Conservation (phyloP, 768 basidiomycete genomes). For the Dentipellis fragilis region DNA sequence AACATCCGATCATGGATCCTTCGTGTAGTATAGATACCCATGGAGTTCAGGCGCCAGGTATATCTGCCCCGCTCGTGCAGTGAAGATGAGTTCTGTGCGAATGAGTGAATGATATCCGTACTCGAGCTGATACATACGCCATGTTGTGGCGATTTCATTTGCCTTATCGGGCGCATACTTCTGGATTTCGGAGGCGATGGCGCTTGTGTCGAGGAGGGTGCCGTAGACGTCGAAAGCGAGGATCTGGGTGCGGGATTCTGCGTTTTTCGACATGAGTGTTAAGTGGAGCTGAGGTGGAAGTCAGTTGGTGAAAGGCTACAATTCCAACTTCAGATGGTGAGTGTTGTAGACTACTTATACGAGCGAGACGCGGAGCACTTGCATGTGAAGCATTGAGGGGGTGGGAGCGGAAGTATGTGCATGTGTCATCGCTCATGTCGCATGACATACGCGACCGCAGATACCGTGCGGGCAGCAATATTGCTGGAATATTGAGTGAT, state of each 20-base stretch:
- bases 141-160: slow-evolving; percentile 6
- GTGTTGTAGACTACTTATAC: too few relatives aligned
- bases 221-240: slow-evolving; percentile 25
- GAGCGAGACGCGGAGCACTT: too few relatives aligned
- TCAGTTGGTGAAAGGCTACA: too few relatives aligned
- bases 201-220: slow-evolving; percentile 19
- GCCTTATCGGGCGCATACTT: slow-evolving; percentile 8
- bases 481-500: too few relatives aligned
- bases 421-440: too few relatives aligned
- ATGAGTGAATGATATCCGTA: slow-evolving; percentile 1
- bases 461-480: too few relatives aligned
- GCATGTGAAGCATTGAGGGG: too few relatives aligned
- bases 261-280: too few relatives aligned
- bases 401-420: too few relatives aligned
- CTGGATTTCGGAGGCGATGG: slow-evolving; percentile 11
- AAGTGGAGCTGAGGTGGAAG: too few relatives aligned
- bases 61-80: slow-evolving; percentile 12
- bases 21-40: slow-evolving; percentile 8
- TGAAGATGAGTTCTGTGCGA: background rate
- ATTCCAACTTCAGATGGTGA: too few relatives aligned
- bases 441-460: too few relatives aligned
- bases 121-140: slow-evolving; percentile 23
- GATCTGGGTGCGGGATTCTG: slow-evolving; percentile 1
- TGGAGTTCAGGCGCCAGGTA: slow-evolving; percentile 20
- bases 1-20: background rate